Base-by-base conservation (phyloP, 306 rosid genomes). In the Dalbergia oliveri region DNA sequence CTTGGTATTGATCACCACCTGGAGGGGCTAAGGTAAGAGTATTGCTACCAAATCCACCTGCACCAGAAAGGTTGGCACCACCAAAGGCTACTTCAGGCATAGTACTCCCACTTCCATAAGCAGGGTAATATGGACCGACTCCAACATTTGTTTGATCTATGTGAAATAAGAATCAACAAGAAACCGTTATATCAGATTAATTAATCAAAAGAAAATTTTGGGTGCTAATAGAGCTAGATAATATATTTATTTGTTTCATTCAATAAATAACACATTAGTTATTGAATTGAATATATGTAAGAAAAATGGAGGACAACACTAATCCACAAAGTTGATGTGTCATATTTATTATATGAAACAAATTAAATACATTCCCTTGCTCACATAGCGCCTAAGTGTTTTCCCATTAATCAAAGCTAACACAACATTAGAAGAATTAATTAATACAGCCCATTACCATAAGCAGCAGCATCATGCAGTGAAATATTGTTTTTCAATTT, bases 361-460 rank as follows among this genome's bases (percentile, higher is more conserved):
- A 21, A 21, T 0, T 26, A 26, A 26, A 26, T 26, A 26, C 31
- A 26, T 26, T 26, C 31, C 31, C 31, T 26, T 26, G 31, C 31
- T 26, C 31, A 0, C 31, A 26, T 26, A 26, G 3, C 1, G 23
- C 31, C 31, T 26, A 26, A 26, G 3, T 26, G 31, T 26, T 26
- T 26, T 26, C 31, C 3, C 3, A 2, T 58, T 18, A 16, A 51
- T 9, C 18, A 12, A 31, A 61, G 11, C 47, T 35, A 56, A 13
- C n/a, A 10, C 23, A 58, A 58, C 18, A 51, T 47, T 47, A 5
- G 3, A 2, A 33, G 3, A 6, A 26, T 26, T 1, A 2, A 26
- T 26, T 26, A 26, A 26, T 26, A 34, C 21, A 64, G 49, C 49
- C 12, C 72, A 37, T 66, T 43, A 66, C 72, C 71, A 62, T 11